Percentiles rank a stretch among this genome's conserved stretches.
phyloP scores from a whole-genome alignment of 1,139 yeast species.

The Taphrina communis region DNA sequence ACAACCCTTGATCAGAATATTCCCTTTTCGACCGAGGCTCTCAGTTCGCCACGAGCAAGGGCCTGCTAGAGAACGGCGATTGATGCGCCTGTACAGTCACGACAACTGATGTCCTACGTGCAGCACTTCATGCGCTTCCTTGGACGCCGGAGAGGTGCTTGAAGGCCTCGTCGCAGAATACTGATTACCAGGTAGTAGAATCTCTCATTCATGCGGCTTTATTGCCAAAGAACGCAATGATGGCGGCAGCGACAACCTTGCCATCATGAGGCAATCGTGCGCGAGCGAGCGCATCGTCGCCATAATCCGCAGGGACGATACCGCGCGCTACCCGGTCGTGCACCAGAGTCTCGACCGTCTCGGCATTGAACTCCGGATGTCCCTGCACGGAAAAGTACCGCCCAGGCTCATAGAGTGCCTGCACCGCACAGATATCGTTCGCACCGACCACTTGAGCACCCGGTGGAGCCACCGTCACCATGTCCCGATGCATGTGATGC shows the following conservation, averaged over 20 bases:
- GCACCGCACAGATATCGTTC: slow-evolving; percentile 63
- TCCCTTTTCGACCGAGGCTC: too few relatives aligned
- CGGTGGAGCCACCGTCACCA: slow-evolving; percentile 60
- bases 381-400: slow-evolving; percentile 77
- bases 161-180: too few relatives aligned
- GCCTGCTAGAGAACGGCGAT: too few relatives aligned
- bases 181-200: too few relatives aligned
- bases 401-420: slow-evolving; percentile 63
- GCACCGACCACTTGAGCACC: slow-evolving; percentile 59
- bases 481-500: slow-evolving; percentile 74
- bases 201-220: neutral
- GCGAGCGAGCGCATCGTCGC: slow-evolving; percentile 17
- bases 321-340: slow-evolving; percentile 32
- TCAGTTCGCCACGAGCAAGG: too few relatives aligned
- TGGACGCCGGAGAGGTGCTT: too few relatives aligned
- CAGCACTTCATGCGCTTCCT: too few relatives aligned
- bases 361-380: slow-evolving; percentile 77
- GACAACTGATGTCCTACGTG: too few relatives aligned
- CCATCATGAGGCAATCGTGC: slow-evolving; percentile 34
- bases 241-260: slow-evolving; percentile 25
- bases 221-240: slow-evolving; percentile 3
- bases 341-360: slow-evolving; percentile 50
- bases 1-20: too few relatives aligned
- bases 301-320: slow-evolving; percentile 34
- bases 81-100: too few relatives aligned